These are phyloP conservation scores for Candida orba DNA, from an alignment of 805 yeast species.

Conservation along the genomic window DNA sequence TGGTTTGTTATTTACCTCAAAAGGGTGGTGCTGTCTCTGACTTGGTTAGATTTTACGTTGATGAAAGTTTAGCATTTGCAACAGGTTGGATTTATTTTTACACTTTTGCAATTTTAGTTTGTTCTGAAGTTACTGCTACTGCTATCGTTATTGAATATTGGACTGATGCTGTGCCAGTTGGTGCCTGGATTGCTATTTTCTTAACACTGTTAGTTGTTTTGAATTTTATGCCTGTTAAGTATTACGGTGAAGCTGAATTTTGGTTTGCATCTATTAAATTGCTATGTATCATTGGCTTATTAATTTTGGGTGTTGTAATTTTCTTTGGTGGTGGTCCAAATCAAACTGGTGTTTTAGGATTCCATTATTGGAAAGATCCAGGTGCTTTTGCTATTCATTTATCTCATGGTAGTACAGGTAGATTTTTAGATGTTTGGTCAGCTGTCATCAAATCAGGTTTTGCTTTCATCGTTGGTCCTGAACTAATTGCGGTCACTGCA, in stretches of 20 bases:
- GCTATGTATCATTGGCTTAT: constrained; percentile 54
- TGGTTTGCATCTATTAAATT: constrained; percentile 60
- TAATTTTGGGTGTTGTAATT: constrained; percentile 47
- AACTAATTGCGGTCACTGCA: constrained; percentile 49
- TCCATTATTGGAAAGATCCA: constrained; percentile 58
- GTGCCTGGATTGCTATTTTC: constrained; percentile 55
- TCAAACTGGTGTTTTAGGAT: constrained; percentile 46
- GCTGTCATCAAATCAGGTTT: constrained; percentile 59
- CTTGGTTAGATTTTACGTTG: constrained; percentile 47
- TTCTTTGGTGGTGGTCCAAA: constrained; percentile 63
- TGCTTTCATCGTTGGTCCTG: constrained; percentile 61
- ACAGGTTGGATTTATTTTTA: constrained; percentile 25
- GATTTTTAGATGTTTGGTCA: constrained; percentile 57
- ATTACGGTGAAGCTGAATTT: constrained; percentile 53
- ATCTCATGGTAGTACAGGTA: constrained; percentile 49
- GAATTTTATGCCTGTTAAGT: constrained; percentile 52
- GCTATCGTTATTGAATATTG: constrained; percentile 46
- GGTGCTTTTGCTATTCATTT: constrained; percentile 47
- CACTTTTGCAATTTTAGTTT: constrained; percentile 19
- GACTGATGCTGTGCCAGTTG: constrained; percentile 54
- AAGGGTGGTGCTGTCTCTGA: constrained; percentile 60
- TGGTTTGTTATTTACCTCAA: constrained; percentile 55
- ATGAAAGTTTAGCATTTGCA: constrained; percentile 23
- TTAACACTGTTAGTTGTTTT: constrained; percentile 37
- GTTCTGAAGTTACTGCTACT: constrained; percentile 50